Base-by-base conservation (phyloP, 192 early-diverging fungal species). In the Phlyctochytrium planicorne region DNA sequence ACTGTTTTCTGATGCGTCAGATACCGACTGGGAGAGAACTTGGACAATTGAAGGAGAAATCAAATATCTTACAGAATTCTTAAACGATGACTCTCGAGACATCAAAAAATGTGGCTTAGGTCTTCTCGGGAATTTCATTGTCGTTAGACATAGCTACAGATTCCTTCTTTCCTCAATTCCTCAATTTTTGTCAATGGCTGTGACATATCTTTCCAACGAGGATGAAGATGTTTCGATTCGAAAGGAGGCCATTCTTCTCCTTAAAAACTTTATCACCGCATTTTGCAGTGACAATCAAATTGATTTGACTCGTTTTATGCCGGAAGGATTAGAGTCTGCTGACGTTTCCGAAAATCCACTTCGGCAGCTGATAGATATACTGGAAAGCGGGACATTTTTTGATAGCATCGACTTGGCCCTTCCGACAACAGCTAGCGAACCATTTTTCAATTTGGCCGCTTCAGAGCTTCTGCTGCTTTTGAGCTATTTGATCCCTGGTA, bases 51-150 rank as follows among this genome's bases (percentile, higher is more conserved):
- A 81, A 31, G 70, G 66, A 6, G 65, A 75, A 17, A 34, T 81
- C 3, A 71, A 71, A 16, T 81, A 77, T 77, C 57, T 81, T 27
- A 30, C 71, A 17, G 30, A 24, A 2, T 36, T 80, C 23, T 31
- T 81, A 32, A 64, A 78, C 37, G 77, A 81, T 50, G 71, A 76
- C 24, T 71, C 77, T 52, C 10, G 27, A 3, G 40, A 53, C 10
- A 40, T 80, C 20, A 74, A 80, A 67, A 76, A 76, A 61, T 56
- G 32, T 34, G 80, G 65, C 6, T 40, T 81, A 24, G 80, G 80
- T 29, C 70, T 81, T 29, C 65, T 80, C 24, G 68, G 73, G 29
- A 80, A 80, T 35, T 32, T 81, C 10, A 67, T 76, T 52, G 25
- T 77, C 24, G 53, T 72, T 24, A 62, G 65, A 34, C 55, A 63